Conservation (phyloP, 1,284 basidiomycete genomes). For the Malassezia japonica region DNA sequence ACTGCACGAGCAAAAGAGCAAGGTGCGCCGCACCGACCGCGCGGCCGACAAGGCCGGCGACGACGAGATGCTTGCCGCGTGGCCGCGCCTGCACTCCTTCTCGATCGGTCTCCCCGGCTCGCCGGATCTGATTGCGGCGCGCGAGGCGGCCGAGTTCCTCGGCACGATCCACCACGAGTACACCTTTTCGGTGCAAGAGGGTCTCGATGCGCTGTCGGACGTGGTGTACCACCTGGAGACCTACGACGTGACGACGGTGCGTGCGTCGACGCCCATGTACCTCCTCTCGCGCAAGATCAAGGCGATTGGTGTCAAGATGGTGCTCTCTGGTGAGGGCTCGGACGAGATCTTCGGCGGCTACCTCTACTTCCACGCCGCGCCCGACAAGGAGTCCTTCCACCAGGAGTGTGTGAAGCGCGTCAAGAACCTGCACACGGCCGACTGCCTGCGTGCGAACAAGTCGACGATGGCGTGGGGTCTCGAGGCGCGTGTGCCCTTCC, state of each 20-base stretch:
- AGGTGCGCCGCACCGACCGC: slow-evolving; percentile 19
- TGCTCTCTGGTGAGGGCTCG: slow-evolving; percentile 90
- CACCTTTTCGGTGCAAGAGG: slow-evolving; percentile 96
- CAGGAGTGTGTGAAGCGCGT: slow-evolving; percentile 89
- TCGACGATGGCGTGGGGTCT: slow-evolving; percentile 99
- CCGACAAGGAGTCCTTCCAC: slow-evolving; percentile 79
- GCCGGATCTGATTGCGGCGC: slow-evolving; percentile 85
- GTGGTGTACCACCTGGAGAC: slow-evolving; percentile 99
- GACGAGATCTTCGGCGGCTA: slow-evolving; percentile 99
- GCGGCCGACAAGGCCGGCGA: slow-evolving; percentile 31
- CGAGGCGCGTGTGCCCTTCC: slow-evolving; percentile 96
- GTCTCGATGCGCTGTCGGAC: slow-evolving; percentile 90
- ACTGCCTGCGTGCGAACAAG: slow-evolving; percentile 98
- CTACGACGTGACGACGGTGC: slow-evolving; percentile 96
- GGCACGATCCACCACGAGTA: slow-evolving; percentile 97
- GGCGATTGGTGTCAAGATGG: slow-evolving; percentile 99
- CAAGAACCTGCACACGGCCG: slow-evolving; percentile 94
- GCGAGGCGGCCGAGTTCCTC: slow-evolving; percentile 84
- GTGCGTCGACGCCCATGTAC: slow-evolving; percentile 96
- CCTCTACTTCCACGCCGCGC: slow-evolving; percentile 98
- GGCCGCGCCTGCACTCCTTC: slow-evolving; percentile 97
- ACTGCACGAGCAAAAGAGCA: slow-evolving; percentile 20
- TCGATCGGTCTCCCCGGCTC: slow-evolving; percentile 92
- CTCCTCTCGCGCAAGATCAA: slow-evolving; percentile 96
- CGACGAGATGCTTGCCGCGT: slow-evolving; percentile 56